These are phyloP conservation scores for Euclidium syriacum DNA, from an alignment of 345 rosid genomes.

Conservation along the genomic window DNA sequence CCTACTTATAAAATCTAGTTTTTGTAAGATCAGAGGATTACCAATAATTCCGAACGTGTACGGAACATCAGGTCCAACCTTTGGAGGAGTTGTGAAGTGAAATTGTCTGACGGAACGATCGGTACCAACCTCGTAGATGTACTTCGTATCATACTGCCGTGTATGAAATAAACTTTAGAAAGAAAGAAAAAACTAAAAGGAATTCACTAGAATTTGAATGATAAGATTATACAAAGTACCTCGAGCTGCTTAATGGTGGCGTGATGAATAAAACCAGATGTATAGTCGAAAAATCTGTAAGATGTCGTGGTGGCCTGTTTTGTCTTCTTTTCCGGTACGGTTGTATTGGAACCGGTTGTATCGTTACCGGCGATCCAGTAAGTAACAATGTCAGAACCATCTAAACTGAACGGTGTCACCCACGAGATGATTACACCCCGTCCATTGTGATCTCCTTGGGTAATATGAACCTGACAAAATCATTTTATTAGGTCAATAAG, in stretches of 20 bases:
- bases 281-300: slow-evolving; percentile 38
- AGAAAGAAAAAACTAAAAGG: too few relatives aligned
- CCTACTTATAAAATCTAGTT: too few relatives aligned
- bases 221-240: slow-evolving; percentile 20
- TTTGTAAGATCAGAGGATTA: background rate
- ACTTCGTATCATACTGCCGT: slow-evolving; percentile 43
- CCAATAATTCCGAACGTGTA: slow-evolving; percentile 71
- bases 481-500: background rate
- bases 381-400: slow-evolving; percentile 28
- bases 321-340: background rate
- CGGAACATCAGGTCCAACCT: slow-evolving; percentile 60
- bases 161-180: too few relatives aligned
- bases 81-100: slow-evolving; percentile 49
- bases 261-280: slow-evolving; percentile 50
- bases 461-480: slow-evolving; percentile 40
- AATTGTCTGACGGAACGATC: slow-evolving; percentile 36
- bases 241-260: slow-evolving; percentile 33
- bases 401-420: slow-evolving; percentile 36
- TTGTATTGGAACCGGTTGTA: too few relatives aligned
- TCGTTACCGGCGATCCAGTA: slow-evolving; percentile 33
- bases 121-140: slow-evolving; percentile 48
- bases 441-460: slow-evolving; percentile 47
- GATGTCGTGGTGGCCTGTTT: slow-evolving; percentile 21
- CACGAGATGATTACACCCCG: slow-evolving; percentile 40
- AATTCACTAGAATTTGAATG: too few relatives aligned